These are phyloP conservation scores for Rhynchosporium agropyri DNA, from an alignment of 2,329 filamentous ascomycete species.

Conservation along the genomic window DNA sequence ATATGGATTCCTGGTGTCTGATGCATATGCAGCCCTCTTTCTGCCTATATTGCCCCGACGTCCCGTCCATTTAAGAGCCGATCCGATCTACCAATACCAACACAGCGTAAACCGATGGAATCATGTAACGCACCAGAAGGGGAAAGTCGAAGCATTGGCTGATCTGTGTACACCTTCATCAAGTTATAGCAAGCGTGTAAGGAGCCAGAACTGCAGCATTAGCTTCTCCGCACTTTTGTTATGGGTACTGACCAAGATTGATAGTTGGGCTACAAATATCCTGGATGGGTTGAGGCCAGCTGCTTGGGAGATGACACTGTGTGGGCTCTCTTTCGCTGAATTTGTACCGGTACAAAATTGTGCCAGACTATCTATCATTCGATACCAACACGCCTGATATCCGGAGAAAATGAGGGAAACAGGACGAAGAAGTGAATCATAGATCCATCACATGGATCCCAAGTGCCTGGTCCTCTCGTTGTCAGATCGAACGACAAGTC, in stretches of 20 bases:
- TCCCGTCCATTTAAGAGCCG: not conserved
- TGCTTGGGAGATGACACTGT: conserved; percentile 16
- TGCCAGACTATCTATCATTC: not conserved
- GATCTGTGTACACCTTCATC: conserved; percentile 10
- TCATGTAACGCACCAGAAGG: conserved; percentile 15
- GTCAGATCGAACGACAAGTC: not conserved
- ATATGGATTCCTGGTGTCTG: not conserved
- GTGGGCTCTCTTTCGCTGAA: conserved; percentile 1
- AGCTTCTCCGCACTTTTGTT: conserved; percentile 20
- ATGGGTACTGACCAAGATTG: conserved; percentile 19
- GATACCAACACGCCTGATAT: not conserved
- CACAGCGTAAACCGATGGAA: not conserved
- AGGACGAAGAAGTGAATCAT: not conserved
- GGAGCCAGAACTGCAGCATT: conserved; percentile 10
- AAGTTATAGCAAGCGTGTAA: conserved; percentile 10
- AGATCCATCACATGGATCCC: conserved; percentile 7
- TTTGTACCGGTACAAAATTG: conserved; percentile 1
- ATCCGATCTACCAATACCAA: conserved; percentile 17
- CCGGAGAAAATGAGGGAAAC: conserved; percentile 15
- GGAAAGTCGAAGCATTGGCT: conserved; percentile 5
- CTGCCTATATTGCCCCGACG: conserved; percentile 20
- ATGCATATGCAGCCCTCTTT: conserved; percentile 18
- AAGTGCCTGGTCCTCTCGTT: not conserved
- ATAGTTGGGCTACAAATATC: conserved; percentile 13
- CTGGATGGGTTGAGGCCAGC: conserved; percentile 6